These are phyloP conservation scores for Fusarium sarcochroum DNA, from an alignment of 2,329 filamentous ascomycete species.

Conservation along the genomic window DNA sequence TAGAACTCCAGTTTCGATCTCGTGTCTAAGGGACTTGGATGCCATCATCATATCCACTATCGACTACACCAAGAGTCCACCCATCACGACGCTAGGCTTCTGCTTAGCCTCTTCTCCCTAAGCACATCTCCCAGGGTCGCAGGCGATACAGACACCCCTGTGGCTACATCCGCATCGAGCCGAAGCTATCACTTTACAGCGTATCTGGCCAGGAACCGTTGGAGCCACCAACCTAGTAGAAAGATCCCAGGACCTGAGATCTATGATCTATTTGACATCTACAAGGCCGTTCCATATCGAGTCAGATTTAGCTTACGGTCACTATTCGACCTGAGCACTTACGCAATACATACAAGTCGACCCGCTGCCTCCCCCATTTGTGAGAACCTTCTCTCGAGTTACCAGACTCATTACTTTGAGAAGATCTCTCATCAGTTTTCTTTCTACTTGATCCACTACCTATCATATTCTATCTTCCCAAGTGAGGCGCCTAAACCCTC, in stretches of 20 bases:
- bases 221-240: constrained; percentile 19
- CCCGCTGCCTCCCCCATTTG: constrained; percentile 1
- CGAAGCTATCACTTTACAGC: constrained; percentile 18
- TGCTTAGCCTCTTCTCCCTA: constrained; percentile 15
- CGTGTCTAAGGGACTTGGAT: constrained; percentile 22
- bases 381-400: constrained; percentile 13
- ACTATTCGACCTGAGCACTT: neutral
- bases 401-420: constrained; percentile 18
- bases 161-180: constrained; percentile 14
- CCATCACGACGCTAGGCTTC: constrained; percentile 22
- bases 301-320: constrained; percentile 7
- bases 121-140: constrained; percentile 10
- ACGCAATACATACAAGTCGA: constrained; percentile 26
- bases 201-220: constrained; percentile 35
- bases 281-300: constrained; percentile 22
- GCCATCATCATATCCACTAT: constrained; percentile 38
- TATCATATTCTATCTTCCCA: neutral
- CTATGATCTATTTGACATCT: constrained; percentile 26
- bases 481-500: constrained; percentile 17
- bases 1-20: constrained; percentile 1
- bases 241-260: constrained; percentile 17
- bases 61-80: constrained; percentile 8
- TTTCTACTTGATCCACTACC: neutral
- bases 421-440: neutral
- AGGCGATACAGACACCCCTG: constrained; percentile 32